Conservation (phyloP, 2,329 filamentous ascomycete genomes). For the Aspergillus vadensis region DNA sequence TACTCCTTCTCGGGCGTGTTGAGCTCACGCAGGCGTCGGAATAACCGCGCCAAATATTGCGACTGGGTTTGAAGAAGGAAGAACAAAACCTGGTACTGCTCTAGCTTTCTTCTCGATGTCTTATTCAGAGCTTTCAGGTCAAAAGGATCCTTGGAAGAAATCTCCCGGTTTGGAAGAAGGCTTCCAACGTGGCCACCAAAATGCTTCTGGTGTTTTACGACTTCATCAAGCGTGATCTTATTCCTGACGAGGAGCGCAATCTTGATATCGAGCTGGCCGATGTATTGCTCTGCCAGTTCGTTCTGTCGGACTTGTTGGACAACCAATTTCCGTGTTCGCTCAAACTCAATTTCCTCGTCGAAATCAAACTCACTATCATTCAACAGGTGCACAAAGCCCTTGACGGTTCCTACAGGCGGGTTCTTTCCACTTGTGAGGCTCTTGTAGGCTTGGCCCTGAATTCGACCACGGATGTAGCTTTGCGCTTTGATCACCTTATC, state of each 20-base stretch:
- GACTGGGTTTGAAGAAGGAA: constrained; percentile 96
- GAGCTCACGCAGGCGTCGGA: constrained; percentile 79
- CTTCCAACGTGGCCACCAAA: constrained; percentile 87
- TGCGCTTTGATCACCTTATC: constrained; percentile 98
- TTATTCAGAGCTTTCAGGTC: constrained; percentile 98
- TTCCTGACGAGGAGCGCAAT: constrained; percentile 98
- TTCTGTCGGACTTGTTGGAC: constrained; percentile 97
- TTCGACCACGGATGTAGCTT: constrained; percentile 90
- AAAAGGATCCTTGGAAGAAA: constrained; percentile 86
- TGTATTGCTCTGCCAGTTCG: constrained; percentile 95
- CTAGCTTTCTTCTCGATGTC: constrained; percentile 89
- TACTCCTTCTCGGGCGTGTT: constrained; percentile 87
- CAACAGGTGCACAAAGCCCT: constrained; percentile 95
- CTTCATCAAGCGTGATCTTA: constrained; percentile 98
- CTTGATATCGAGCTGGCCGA: constrained; percentile 98
- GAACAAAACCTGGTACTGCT: constrained; percentile 96
- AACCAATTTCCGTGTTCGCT: constrained; percentile 89
- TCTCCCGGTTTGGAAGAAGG: constrained; percentile 83
- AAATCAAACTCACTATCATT: constrained; percentile 99
- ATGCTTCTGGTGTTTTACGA: constrained; percentile 94
- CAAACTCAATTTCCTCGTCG: constrained; percentile 97
- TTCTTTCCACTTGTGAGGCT: constrained; percentile 95
- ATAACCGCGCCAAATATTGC: constrained; percentile 86
- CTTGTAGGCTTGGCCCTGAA: constrained; percentile 98
- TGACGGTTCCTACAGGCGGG: constrained; percentile 92